A percentile compares a stretch with the other conserved stretches of the same genome.
Conservation (phyloP, 345 rosid genomes). For the Eucalyptus microcorys region DNA sequence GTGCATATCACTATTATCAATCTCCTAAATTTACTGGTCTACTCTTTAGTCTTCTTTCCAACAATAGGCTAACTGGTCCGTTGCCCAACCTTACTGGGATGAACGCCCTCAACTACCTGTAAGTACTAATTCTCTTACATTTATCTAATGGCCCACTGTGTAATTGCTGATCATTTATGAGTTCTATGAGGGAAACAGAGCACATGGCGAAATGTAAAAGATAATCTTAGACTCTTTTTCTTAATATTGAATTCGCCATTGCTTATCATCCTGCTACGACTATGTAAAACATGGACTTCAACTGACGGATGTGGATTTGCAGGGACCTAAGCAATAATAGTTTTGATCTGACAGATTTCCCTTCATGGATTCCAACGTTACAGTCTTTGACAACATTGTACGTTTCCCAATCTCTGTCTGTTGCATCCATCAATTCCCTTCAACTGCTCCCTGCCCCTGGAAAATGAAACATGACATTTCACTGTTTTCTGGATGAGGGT, state of each 20-base stretch:
- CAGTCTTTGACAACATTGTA: slow-evolving; percentile 62
- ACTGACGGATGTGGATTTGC: slow-evolving; percentile 1
- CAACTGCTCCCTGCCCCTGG: too few relatives aligned
- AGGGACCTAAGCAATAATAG: slow-evolving; percentile 84
- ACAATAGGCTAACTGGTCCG: too few relatives aligned
- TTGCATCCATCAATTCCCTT: not conserved
- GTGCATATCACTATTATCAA: too few relatives aligned
- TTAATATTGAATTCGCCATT: not conserved
- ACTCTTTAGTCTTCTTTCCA: too few relatives aligned
- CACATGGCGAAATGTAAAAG: not conserved
- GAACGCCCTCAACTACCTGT: too few relatives aligned
- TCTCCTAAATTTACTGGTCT: too few relatives aligned
- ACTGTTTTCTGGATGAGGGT: not conserved
- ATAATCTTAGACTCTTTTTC: not conserved
- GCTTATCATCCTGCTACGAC: not conserved
- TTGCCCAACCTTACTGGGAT: too few relatives aligned
- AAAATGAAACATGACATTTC: not conserved
- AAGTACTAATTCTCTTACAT: too few relatives aligned
- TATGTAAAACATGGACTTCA: not conserved
- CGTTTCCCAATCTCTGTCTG: not conserved
- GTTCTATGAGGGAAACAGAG: not conserved
- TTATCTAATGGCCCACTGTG: too few relatives aligned
- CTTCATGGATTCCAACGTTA: slow-evolving; percentile 44
- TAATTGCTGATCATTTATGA: not conserved
- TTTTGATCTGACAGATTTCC: slow-evolving; percentile 33